Base-by-base conservation (phyloP, 1,284 basidiomycete genomes). In the Cutaneotrichosporon dermatis region DNA sequence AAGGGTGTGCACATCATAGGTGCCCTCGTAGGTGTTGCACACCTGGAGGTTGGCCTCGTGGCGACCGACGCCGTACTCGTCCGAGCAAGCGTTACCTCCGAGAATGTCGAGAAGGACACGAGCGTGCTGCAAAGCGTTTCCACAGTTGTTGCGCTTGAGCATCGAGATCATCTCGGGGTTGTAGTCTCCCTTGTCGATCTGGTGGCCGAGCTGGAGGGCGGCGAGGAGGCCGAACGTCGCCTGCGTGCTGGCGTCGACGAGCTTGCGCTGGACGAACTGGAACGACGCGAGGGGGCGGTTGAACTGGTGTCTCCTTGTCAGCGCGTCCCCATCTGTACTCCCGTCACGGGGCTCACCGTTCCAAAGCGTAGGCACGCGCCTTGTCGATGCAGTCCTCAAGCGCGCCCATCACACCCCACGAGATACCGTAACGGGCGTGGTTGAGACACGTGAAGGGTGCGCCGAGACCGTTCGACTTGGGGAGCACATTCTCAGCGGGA, bases 191-290 rank as follows among this genome's bases (percentile, higher is more conserved):
- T 80, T 73, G 66, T 98, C 95, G 81, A 96, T 97, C 64, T 96
- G 81, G 36, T 92, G 81, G 1, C 93, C 94, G 4, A 98, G 88
- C 79, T 94, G 81, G 16, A 83, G 69, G 56, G 86, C 87, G 5
- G 89, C 90, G 25, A 88, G 82, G 12, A 94, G 80, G 13, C 92
- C 92, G 12, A 96, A 80, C 0, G 87, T 84, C 12, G 86, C 85
- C 69, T 94, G 91, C 1, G 88, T 90, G 64, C 90, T 87, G 11
- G 94, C 94, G 67, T 97, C 93, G 2, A 89, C 92, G 16, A 99
- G 83, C 79, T 98, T 99, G 84, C 95, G 94, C 78, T 98, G 95
- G 15, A 98, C 84, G 15, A 94, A 85, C 77, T 99, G 94, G 85
- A 96, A 99, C 2, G 88, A 90, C 1, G 91, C 93, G 4, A 98